Conservation (phyloP, 768 basidiomycete genomes). For the Podaxis mareebaensis region DNA sequence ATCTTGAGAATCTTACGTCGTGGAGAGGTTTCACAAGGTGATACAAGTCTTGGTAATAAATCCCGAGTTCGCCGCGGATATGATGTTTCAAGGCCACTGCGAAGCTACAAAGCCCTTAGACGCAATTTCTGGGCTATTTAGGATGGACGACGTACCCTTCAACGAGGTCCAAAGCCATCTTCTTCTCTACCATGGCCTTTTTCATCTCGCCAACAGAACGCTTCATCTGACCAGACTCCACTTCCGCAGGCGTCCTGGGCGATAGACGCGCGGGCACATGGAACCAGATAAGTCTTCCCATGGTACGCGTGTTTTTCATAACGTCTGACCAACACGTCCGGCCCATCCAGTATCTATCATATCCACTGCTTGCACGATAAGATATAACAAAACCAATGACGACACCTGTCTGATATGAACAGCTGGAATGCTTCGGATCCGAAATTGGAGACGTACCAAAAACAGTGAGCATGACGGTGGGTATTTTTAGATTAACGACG, state of each 20-base stretch:
- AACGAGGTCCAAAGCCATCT: conserved; percentile 56
- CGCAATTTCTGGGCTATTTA: not conserved
- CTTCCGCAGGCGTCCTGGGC: conserved; percentile 40
- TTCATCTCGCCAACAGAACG: conserved; percentile 42
- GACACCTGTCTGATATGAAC: conserved; percentile 34
- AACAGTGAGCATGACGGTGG: conserved; percentile 59
- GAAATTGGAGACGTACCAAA: conserved; percentile 40
- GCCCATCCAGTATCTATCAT: conserved; percentile 67
- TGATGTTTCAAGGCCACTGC: conserved; percentile 63
- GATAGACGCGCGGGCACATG: conserved; percentile 54
- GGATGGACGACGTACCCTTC: conserved; percentile 43
- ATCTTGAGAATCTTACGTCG: conserved; percentile 34
- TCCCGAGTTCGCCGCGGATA: conserved; percentile 58
- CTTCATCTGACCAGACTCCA: conserved; percentile 26
- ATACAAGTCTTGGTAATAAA: conserved; percentile 65
- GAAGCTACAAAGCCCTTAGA: conserved; percentile 36
- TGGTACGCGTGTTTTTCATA: conserved; percentile 47
- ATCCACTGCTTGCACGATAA: conserved; percentile 62
- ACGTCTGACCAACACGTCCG: conserved; percentile 58
- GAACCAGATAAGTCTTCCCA: conserved; percentile 60
- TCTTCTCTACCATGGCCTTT: conserved; percentile 62
- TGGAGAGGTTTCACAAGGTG: conserved; percentile 57
- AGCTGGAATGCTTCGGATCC: not conserved
- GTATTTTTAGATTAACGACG: conserved; percentile 43
- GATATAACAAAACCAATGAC: conserved; percentile 67